Base-by-base conservation (phyloP, 1,284 basidiomycete genomes). In the Pterulicium gracile region DNA sequence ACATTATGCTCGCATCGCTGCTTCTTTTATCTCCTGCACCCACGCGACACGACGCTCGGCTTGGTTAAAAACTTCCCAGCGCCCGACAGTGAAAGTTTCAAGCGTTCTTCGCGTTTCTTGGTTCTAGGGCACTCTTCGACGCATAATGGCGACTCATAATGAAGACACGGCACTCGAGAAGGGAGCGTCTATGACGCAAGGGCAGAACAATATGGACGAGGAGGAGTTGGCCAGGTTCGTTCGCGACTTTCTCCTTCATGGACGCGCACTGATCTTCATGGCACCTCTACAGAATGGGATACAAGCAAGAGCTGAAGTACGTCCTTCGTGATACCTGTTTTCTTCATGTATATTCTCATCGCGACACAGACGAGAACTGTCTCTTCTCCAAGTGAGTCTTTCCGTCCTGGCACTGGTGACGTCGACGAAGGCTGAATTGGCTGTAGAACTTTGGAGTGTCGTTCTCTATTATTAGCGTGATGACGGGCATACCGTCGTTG, bases 391-490 rank as follows among this genome's bases (percentile, higher is more conserved):
- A 65, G 79, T 75, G 47, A 45, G 67, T 62, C 18, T 44, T 43
- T 43, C 19, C 17, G 27, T 44, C 43, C 40, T 24, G 34, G 27
- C 44, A 20, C 10, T 34, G 14, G 23, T 27, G 34, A 41, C 42
- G 32, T 15, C 13, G 22, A 47, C 23, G 34, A 41, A 39, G 35
- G 47, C 20, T 24, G 5, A 44, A 45, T 43, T 48, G n/a, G 34
- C 18, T 47, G 24, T 47, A 83, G 79, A 84, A 82, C 59, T 86
- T 87, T 54, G 83, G 83, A 18, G 74, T 70, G 15, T 82, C 80
- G 1, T 87, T 87, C 61, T 81, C 78, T 12, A 81, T 87, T 59
- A 85, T 87, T 48, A 80, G 77, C 40, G 70, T 83, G 39, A 81
- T 82, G 44, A 84, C 79, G 15, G 81, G 81, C 2, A 69, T 81